phyloP scores from a whole-genome alignment of 1,284 basidiomycete species.

The Boletus semigastroideus region DNA sequence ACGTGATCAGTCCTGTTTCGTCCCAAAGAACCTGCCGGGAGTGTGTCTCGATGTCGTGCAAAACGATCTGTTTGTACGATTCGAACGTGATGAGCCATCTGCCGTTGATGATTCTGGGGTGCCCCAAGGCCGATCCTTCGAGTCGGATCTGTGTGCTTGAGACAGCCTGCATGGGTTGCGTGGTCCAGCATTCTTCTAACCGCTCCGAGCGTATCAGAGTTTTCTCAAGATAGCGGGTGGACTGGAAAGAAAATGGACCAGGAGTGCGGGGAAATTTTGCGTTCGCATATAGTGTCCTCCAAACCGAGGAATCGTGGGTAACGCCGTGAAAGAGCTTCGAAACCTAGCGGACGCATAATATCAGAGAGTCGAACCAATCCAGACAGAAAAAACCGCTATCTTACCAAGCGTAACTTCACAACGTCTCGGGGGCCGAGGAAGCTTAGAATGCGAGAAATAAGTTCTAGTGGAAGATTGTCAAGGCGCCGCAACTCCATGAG shows the following conservation, averaged over 20 bases:
- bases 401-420: conserved; percentile 4
- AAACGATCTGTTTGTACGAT: conserved; percentile 2
- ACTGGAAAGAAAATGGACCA: conserved; percentile 10
- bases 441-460: conserved; percentile 3
- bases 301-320: conserved; percentile 1
- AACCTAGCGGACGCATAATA: background rate
- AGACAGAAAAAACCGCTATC: background rate
- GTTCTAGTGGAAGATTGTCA: conserved; percentile 3
- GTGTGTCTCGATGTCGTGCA: conserved; percentile 3
- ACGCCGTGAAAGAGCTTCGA: conserved; percentile 4
- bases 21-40: conserved; percentile 6
- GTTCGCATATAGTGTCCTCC: conserved; percentile 10
- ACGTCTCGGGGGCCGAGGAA: conserved; percentile 6
- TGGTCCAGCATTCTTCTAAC: conserved; percentile 4
- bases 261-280: conserved; percentile 7
- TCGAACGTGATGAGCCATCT: conserved; percentile 11
- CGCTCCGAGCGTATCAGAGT: conserved; percentile 1
- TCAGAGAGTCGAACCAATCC: too few relatives aligned
- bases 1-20: background rate
- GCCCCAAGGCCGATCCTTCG: background rate
- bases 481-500: background rate
- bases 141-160: conserved; percentile 1
- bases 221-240: conserved; percentile 4
- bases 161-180: background rate
- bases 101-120: background rate